Base-by-base conservation (phyloP, 345 rosid genomes). In the Sonneratia caseolaris region DNA sequence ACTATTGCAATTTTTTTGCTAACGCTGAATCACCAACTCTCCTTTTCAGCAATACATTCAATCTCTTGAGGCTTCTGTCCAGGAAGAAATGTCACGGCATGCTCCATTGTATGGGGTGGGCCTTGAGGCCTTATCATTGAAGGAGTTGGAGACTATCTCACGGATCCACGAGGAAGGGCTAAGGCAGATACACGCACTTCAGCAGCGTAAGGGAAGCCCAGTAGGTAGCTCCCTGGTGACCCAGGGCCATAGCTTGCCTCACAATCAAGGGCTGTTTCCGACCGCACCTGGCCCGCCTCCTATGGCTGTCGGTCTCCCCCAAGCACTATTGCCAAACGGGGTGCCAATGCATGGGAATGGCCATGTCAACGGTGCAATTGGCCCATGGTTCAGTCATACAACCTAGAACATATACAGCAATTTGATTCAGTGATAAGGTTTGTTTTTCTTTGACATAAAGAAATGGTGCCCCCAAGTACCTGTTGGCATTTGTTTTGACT, bases 81-180 rank as follows among this genome's bases (percentile, higher is more conserved):
- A 86, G 75, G 98, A 93, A 66, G 98, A 93, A 80, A 91, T 93
- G 85, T 79, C 93, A 1, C 80, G 90, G 57, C 98, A 93, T 65
- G 99, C 99, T 12, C 99, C 99, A 8, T 86, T 96, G 3, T 96
- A 96, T 13, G 98, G 99, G 74, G 99, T 92, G 18, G 93, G 91
- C 70, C 74, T 96, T 81, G 98, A 96, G 78, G 83, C 88, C 77
- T 86, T 96, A 22, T 91, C 99, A 11, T 82, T 91, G 96, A 86
- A 85, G 77, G 99, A 96, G 86, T 79, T 96, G 70, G 96, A 89
- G 59, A 92, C 99, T 2, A 76, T 96, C 74, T 83, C 93, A 13
- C 88, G 86, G 4, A 96, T 96, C 77, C 98, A 96, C 11, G 99
- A 92, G 76, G 97, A 96, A 76, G 99, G 99, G 64, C 89, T 96